phyloP scores from a whole-genome alignment of 1,284 basidiomycete genomes.

The Ceratobasidium theobromae region DNA sequence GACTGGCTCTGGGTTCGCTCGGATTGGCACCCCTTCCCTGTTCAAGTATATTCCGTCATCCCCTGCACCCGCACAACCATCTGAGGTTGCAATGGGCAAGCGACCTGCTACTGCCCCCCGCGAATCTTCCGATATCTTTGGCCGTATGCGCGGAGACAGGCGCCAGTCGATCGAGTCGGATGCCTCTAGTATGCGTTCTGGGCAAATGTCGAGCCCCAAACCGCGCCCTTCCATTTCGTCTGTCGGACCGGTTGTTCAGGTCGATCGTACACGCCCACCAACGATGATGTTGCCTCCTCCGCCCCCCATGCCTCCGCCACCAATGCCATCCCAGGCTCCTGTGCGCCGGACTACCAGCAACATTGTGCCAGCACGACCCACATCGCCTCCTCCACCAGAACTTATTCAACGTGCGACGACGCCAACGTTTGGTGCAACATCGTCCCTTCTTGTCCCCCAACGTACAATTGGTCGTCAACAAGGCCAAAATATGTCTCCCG shows the following conservation, averaged over 20 bases:
- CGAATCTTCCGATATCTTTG: slow-evolving; percentile 49
- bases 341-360: slow-evolving; percentile 43
- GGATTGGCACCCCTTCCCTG: slow-evolving; percentile 62
- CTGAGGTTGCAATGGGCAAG: slow-evolving; percentile 42
- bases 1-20: slow-evolving; percentile 50
- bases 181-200: slow-evolving; percentile 26
- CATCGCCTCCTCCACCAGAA: slow-evolving; percentile 85
- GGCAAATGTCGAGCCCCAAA: slow-evolving; percentile 2
- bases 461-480: slow-evolving; percentile 54
- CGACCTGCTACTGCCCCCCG: slow-evolving; percentile 48
- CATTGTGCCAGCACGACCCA: slow-evolving; percentile 76
- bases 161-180: slow-evolving; percentile 60
- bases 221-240: slow-evolving; percentile 47
- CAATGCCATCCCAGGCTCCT: slow-evolving; percentile 50
- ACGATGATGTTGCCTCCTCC: slow-evolving; percentile 85
- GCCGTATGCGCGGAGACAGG: slow-evolving; percentile 44
- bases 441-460: slow-evolving; percentile 54
- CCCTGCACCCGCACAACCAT: slow-evolving; percentile 38
- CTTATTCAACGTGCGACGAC: slow-evolving; percentile 85
- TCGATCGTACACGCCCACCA: slow-evolving; percentile 81
- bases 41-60: slow-evolving; percentile 73
- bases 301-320: slow-evolving; percentile 75
- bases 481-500: slow-evolving; percentile 71
- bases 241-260: slow-evolving; percentile 42
- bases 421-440: slow-evolving; percentile 59